Evolutionary conservation across 2,329 filamentous ascomycete species (phyloP), one percentile per base, ranked within the genome.

Genomic region (Hirsutella rhossiliensis): DNA sequence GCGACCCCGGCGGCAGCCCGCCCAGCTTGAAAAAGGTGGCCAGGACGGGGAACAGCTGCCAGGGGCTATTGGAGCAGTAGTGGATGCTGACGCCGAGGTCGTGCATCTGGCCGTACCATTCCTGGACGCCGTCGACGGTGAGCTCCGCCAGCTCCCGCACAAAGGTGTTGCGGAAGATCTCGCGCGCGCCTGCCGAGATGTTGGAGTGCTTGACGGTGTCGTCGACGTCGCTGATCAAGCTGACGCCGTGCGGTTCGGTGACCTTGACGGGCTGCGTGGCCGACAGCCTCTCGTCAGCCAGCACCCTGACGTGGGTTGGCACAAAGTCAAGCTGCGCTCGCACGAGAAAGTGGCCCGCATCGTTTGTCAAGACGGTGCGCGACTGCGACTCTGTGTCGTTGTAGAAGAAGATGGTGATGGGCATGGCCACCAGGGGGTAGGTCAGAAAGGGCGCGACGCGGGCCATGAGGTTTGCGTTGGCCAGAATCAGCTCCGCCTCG

Each of bases 61-160:
- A 98, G 1, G 92, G 92, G 42, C 90, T 94, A 63, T 98, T 98
- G n/a, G 92, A 98, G 51, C 95, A 94, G 61, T 98, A 98, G 59
- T 98, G 94, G 43, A 98, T 75, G 54, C 81, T 78, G 20, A 97
- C 90, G 17, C 89, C 88, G 66, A 90, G 78, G 18, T 80, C 71
- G 34, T 84, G 75, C 64, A 98, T 73, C 18, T 72, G 72, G 31
- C 71, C 78, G 58, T 97, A 98, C 90, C 92, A 97, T 49, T 94
- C 87, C 46, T 72, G 77, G 18, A 97, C 89, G 2, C 92, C 92
- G 15, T 88, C 82, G 19, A 98, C 80, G 0, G 80, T 87, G 39
- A 97, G 71, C 47, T 90, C 87, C 3, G 66, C 71, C 1, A 97
- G 69, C 38, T 96, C 87, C 11, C 89, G 82, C 43, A 96, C 82